Evolutionary conservation across 2,329 filamentous ascomycete species (phyloP).

Genomic region (Ophiosphaerella herpotricha): DNA sequence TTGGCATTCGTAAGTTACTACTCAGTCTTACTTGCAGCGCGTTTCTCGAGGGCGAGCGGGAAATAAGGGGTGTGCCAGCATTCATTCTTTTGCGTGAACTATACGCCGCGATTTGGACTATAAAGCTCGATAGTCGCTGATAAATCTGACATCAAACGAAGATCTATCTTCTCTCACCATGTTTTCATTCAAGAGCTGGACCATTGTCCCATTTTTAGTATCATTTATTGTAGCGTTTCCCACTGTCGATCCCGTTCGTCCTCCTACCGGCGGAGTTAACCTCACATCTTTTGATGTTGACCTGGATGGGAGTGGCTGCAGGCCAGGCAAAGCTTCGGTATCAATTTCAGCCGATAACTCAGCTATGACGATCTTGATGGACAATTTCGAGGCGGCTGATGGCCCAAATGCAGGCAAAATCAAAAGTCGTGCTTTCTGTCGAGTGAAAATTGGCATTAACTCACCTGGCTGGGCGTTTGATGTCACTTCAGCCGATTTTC

Average conservation of each 20-base stretch:
- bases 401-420: constrained; percentile 22
- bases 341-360: constrained; percentile 27
- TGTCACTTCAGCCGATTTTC: constrained; percentile 23
- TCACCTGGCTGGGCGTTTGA: constrained; percentile 26
- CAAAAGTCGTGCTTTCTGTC: constrained; percentile 30
- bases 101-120: neutral
- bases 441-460: constrained; percentile 24
- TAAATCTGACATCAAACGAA: neutral
- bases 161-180: neutral
- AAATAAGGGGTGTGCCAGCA: too few species aligned
- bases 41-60: neutral
- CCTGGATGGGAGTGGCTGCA: constrained; percentile 30
- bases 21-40: neutral
- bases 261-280: constrained; percentile 18
- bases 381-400: constrained; percentile 31
- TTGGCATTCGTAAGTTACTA: too few species aligned
- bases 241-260: constrained; percentile 7
- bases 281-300: constrained; percentile 22
- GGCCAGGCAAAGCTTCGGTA: constrained; percentile 23
- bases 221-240: neutral
- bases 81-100: neutral
- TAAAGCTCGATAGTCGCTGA: neutral
- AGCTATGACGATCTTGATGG: constrained; percentile 30
- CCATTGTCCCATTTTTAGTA: neutral
- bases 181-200: neutral